Percentiles rank a stretch among this genome's conserved stretches.
These are phyloP conservation scores for Diaporthe vexans DNA, from an alignment of 2,329 filamentous ascomycete species.

Conservation along the genomic window DNA sequence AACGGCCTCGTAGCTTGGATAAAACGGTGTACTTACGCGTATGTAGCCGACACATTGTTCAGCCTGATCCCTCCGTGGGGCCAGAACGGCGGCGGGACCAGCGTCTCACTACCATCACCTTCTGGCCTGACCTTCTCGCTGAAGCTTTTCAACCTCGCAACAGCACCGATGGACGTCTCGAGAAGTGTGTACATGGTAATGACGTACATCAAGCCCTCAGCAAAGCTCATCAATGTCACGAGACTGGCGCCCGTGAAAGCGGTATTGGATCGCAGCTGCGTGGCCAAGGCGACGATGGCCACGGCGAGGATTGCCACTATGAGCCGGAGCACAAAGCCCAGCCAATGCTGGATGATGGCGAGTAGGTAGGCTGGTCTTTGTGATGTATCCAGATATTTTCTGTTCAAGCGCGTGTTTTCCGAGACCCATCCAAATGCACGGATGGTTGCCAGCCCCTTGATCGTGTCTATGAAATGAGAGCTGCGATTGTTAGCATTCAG, in stretches of 20 bases:
- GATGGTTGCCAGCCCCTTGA: conserved; percentile 6
- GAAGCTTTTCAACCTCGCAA: conserved; percentile 16
- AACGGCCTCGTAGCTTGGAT: neutral
- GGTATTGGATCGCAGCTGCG: neutral
- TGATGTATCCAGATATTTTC: neutral
- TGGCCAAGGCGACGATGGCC: neutral
- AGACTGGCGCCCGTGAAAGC: conserved; percentile 24
- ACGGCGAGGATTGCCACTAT: conserved; percentile 6
- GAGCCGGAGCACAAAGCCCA: neutral
- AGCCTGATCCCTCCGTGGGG: neutral
- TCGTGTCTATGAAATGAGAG: conserved; percentile 4
- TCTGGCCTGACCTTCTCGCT: conserved; percentile 24
- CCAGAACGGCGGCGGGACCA: neutral
- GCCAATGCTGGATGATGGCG: neutral
- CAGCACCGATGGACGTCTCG: conserved; percentile 33
- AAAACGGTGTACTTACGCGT: neutral
- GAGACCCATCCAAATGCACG: conserved; percentile 3
- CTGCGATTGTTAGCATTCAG: neutral
- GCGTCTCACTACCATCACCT: neutral
- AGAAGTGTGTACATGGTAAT: conserved; percentile 27
- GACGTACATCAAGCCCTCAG: conserved; percentile 21
- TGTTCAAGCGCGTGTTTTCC: neutral
- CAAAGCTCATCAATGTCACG: conserved; percentile 27
- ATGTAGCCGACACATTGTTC: conserved; percentile 12
- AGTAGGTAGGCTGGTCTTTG: conserved; percentile 13